A percentile compares a stretch with the other conserved stretches of the same genome.
Evolutionary conservation across 257 asterid species (phyloP).

Genomic region (Salvia hispanica): DNA sequence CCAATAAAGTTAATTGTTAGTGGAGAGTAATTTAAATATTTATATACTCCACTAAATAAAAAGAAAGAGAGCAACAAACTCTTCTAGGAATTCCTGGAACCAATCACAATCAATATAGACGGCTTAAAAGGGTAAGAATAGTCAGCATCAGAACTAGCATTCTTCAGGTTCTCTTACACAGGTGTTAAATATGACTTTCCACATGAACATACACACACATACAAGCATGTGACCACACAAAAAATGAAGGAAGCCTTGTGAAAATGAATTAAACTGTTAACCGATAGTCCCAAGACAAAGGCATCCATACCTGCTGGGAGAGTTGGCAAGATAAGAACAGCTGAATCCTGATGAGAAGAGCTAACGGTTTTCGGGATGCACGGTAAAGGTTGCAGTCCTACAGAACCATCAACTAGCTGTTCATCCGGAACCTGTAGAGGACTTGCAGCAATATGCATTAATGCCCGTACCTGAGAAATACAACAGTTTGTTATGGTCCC

Average conservation of each 20-base stretch:
- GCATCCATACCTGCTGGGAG: slow-evolving; percentile 59
- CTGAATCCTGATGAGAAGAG: slow-evolving; percentile 53
- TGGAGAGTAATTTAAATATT: slow-evolving; percentile 13
- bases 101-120: neutral
- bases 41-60: neutral
- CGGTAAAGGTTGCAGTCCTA: slow-evolving; percentile 50
- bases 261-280: slow-evolving; percentile 8
- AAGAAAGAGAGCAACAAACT: neutral
- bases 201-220: slow-evolving; percentile 3
- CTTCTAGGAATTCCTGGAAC: slow-evolving; percentile 10
- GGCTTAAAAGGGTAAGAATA: neutral
- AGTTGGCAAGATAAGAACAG: slow-evolving; percentile 52
- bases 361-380: slow-evolving; percentile 51
- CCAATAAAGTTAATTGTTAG: slow-evolving; percentile 23
- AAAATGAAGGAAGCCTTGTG: slow-evolving; percentile 1
- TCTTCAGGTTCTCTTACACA: slow-evolving; percentile 18
- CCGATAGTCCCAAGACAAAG: neutral
- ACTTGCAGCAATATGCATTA: slow-evolving; percentile 86
- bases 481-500: slow-evolving; percentile 21
- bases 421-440: slow-evolving; percentile 64
- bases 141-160: slow-evolving; percentile 13
- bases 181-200: neutral
- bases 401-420: slow-evolving; percentile 49
- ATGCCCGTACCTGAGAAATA: slow-evolving; percentile 62
- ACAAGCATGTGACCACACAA: slow-evolving; percentile 2